Evolutionary conservation across 192 early-diverging fungal species (phyloP), one percentile per base, ranked within the genome.

Genomic region (Rhizophlyctis rosea): DNA sequence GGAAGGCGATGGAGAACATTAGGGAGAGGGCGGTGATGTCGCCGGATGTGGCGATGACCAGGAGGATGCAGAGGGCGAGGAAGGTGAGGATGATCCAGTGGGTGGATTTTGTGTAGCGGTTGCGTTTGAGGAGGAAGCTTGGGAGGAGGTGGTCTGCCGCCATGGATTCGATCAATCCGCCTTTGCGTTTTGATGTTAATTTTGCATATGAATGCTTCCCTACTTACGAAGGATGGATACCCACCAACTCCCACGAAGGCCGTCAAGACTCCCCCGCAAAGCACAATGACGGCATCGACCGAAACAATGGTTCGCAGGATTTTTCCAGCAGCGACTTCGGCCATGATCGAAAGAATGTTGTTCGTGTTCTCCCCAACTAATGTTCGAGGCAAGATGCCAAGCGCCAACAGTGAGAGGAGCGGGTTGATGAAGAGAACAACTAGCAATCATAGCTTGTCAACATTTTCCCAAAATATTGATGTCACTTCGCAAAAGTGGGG

Each of bases 211-310:
- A n/a, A n/a, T n/a, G n/a, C n/a, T n/a, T n/a, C n/a, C n/a, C n/a
- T n/a, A n/a, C n/a, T n/a, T n/a, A n/a, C n/a, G n/a, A n/a, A n/a
- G 47, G n/a, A 21, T 21, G 13, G 21, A 27, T 14, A 21, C 60
- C 24, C 51, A 62, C 60, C 64, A 23, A 74, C 74, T 4, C 81
- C 83, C 64, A 85, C 73, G 27, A 85, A 64, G 1, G 79, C 81
- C 16, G 78, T 77, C 28, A 85, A 51, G 0, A 85, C 81, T 24
- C 83, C 83, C 4, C 79, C 83, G 65, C 81, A 77, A 4, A 85
- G 64, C 21, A 85, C 83, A 68, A 83, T 78, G 9, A 76, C 73
- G 23, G 83, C 81, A 70, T 85, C 80, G 1, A 83, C 58, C 27
- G 77, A 73, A 24, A 84, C 67, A 49, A 70, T 62, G 27, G 75